A percentile compares a stretch with the other conserved stretches of the same genome.
phyloP scores from a whole-genome alignment of 441 rosid species.

The Codiaeum variegatum region DNA sequence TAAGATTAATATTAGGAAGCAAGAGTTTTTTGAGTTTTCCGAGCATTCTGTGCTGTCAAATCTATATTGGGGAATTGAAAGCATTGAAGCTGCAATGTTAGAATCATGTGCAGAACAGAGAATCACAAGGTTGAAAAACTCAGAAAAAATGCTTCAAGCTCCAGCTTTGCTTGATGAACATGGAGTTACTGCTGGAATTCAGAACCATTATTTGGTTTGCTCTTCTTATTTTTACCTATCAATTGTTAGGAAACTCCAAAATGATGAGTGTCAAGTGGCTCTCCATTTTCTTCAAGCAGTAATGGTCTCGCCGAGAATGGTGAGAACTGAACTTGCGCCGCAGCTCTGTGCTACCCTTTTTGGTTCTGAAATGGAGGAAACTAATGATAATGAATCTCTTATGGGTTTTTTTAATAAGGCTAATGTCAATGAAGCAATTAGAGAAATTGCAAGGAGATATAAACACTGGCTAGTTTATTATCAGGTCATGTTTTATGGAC shows the following conservation, averaged over 20 bases:
- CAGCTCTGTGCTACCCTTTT: slow-evolving; percentile 49
- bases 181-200: slow-evolving; percentile 61
- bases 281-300: slow-evolving; percentile 75
- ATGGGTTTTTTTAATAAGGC: slow-evolving; percentile 11
- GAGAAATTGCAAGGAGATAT: slow-evolving; percentile 49
- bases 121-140: slow-evolving; percentile 31
- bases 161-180: slow-evolving; percentile 86
- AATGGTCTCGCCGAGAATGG: slow-evolving; percentile 53
- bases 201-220: slow-evolving; percentile 53
- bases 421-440: slow-evolving; percentile 32
- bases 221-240: slow-evolving; percentile 76
- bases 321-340: slow-evolving; percentile 45
- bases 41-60: slow-evolving; percentile 67
- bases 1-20: slow-evolving; percentile 38
- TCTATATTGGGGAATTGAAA: slow-evolving; percentile 74
- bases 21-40: slow-evolving; percentile 52
- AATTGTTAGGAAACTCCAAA: slow-evolving; percentile 53
- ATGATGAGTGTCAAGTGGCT: slow-evolving; percentile 73
- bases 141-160: slow-evolving; percentile 81
- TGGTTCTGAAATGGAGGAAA: slow-evolving; percentile 14
- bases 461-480: slow-evolving; percentile 73
- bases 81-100: slow-evolving; percentile 52
- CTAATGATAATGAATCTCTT: slow-evolving; percentile 17
- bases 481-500: slow-evolving; percentile 58
- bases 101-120: slow-evolving; percentile 36